Base-by-base conservation (phyloP, 2,329 filamentous ascomycete genomes). In the Corynespora cassiicola region DNA sequence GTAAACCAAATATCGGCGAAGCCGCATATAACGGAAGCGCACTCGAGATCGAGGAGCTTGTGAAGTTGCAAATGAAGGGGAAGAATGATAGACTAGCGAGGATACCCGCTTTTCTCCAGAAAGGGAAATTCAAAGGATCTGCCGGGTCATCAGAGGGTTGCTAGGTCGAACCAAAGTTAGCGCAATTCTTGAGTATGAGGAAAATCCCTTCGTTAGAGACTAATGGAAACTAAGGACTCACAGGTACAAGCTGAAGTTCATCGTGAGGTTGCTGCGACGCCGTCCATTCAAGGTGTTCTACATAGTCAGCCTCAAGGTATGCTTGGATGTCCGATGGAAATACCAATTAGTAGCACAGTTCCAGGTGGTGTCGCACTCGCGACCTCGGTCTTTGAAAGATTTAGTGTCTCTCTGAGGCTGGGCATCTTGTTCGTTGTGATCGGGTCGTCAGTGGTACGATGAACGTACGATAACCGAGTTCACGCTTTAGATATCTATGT, bases 91-190 rank as follows among this genome's bases (percentile, higher is more conserved):
- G 70, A 43, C 56, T 52, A 11, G 54, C 43, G 2, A 73, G 46
- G 9, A 72, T 61, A 5, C 46, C 51, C 9, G 53, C 36, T 47
- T 72, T 72, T 3, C 66, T 61, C 57, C 59, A 66, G 42, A 40
- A 41, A 6, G 63, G 51, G 48, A 70, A 68, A 27, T 73, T 73
- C 16, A 74, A 47, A 3, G 71, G 70, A 33, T 74, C 71, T 2
- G 63, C 61, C 7, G 66, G 64, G 43, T 68, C 69, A 7, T 54
- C 50, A 4, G 69, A 69, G 1, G 71, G 70, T 19, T 58, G 61
- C 5, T n/a, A n/a, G n/a, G n/a, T n/a, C n/a, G n/a, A n/a, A n/a
- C n/a, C n/a, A n/a, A n/a, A n/a, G n/a, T n/a, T n/a, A n/a, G n/a
- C n/a, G n/a, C n/a, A n/a, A n/a, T n/a, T n/a, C n/a, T n/a, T n/a